Evolutionary conservation across 1,139 yeast species (phyloP).

Genomic region (Saccharomyces hybrid): DNA sequence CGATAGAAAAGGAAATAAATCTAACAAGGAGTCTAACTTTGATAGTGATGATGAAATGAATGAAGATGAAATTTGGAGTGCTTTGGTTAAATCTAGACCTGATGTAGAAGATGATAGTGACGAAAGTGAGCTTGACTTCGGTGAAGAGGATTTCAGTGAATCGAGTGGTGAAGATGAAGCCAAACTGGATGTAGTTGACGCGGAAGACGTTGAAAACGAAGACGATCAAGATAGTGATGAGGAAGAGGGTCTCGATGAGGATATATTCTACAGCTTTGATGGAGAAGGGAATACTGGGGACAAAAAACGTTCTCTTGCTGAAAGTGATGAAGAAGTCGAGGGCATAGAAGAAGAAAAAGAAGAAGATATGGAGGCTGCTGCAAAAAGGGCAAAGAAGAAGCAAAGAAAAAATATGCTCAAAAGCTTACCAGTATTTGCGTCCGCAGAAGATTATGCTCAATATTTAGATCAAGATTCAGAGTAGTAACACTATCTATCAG

Average conservation of each 20-base stretch:
- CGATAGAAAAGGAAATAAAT: slow-evolving; percentile 32
- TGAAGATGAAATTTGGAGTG: slow-evolving; percentile 85
- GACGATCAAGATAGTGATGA: slow-evolving; percentile 24
- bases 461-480: slow-evolving; percentile 62
- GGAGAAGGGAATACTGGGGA: slow-evolving; percentile 24
- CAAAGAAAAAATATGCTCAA: slow-evolving; percentile 52
- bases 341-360: slow-evolving; percentile 20
- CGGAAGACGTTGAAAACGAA: slow-evolving; percentile 20
- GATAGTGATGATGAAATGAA: slow-evolving; percentile 51
- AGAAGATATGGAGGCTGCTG: slow-evolving; percentile 14
- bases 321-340: slow-evolving; percentile 17
- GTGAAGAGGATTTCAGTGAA: slow-evolving; percentile 28
- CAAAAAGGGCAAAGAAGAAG: slow-evolving; percentile 34
- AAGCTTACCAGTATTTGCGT: slow-evolving; percentile 78
- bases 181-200: slow-evolving; percentile 28
- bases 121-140: slow-evolving; percentile 38
- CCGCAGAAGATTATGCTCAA: slow-evolving; percentile 81
- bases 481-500: slow-evolving; percentile 10
- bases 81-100: slow-evolving; percentile 76
- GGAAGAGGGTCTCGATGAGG: slow-evolving; percentile 9
- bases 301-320: slow-evolving; percentile 14
- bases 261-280: slow-evolving; percentile 15
- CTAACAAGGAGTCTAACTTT: slow-evolving; percentile 25
- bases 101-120: slow-evolving; percentile 62
- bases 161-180: slow-evolving; percentile 32